Evolutionary conservation across 257 asterid genomes (phyloP).

Genomic region (Ilex asprella): DNA sequence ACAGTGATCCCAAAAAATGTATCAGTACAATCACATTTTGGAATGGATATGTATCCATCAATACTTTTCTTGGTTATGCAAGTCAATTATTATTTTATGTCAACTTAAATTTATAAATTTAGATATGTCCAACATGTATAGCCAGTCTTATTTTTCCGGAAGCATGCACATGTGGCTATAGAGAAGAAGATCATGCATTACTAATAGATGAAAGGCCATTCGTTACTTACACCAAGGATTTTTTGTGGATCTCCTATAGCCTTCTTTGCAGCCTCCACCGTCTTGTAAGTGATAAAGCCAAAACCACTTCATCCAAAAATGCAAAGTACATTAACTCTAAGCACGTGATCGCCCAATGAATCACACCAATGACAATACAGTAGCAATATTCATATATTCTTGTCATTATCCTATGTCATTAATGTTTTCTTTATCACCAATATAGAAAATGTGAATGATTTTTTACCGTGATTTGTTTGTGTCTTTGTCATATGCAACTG

Average conservation of each 20-base stretch:
- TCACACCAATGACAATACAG: conserved; percentile 7
- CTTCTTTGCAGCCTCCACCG: conserved; percentile 67
- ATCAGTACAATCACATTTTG: no score
- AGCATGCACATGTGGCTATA: background rate
- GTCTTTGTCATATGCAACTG: conserved; percentile 85
- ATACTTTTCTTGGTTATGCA: no score
- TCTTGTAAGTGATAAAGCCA: conserved; percentile 75
- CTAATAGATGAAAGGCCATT: background rate
- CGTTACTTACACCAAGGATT: conserved; percentile 63
- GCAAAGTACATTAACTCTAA: conserved; percentile 12
- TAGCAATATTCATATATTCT: background rate
- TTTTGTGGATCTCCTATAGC: conserved; percentile 77
- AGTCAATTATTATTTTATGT: no score
- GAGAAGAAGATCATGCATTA: background rate
- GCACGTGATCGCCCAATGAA: conserved; percentile 9
- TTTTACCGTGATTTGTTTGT: conserved; percentile 66
- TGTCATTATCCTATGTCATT: no score
- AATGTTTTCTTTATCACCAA: background rate
- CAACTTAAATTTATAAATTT: no score
- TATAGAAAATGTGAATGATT: background rate
- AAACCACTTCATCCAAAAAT: conserved; percentile 50
- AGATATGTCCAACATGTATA: no score
- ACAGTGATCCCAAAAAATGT: no score
- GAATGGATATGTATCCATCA: no score
- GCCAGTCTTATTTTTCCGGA: background rate